Evolutionary conservation across 2,329 filamentous ascomycete species (phyloP).

Genomic region (Paecilomyces formosus): DNA sequence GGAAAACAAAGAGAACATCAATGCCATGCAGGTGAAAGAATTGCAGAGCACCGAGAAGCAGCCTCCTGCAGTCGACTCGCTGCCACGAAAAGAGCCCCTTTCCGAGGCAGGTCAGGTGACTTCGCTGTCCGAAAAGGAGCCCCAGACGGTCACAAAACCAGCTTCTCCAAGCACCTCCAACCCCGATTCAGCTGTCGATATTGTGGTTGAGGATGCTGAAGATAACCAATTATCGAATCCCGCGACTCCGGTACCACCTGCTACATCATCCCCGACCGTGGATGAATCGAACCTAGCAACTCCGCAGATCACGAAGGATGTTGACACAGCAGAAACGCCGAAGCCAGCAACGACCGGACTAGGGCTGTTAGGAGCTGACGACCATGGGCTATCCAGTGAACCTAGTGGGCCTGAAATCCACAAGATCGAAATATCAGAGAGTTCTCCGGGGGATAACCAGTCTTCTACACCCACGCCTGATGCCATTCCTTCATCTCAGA

Average conservation of each 20-base stretch:
- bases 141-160: slow-evolving; percentile 7
- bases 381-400: slow-evolving; percentile 13
- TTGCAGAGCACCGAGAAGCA: slow-evolving; percentile 2
- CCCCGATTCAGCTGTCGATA: slow-evolving; percentile 16
- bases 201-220: slow-evolving; percentile 10
- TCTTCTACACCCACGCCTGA: slow-evolving; percentile 9
- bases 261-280: slow-evolving; percentile 7
- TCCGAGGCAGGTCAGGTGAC: not conserved
- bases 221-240: slow-evolving; percentile 10
- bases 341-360: slow-evolving; percentile 22
- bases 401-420: slow-evolving; percentile 10
- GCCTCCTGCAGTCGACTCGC: not conserved
- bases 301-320: slow-evolving; percentile 3
- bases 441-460: slow-evolving; percentile 10
- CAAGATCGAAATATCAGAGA: not conserved
- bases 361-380: slow-evolving; percentile 15
- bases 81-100: not conserved
- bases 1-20: slow-evolving; percentile 21
- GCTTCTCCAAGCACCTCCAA: slow-evolving; percentile 10
- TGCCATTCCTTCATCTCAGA: slow-evolving; percentile 7
- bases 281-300: not conserved
- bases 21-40: slow-evolving; percentile 12
- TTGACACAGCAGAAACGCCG: slow-evolving; percentile 18
- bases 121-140: not conserved
- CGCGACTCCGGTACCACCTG: not conserved